Evolutionary conservation across 1,284 basidiomycete species (phyloP).

Genomic region (Caloboletus inedulis): DNA sequence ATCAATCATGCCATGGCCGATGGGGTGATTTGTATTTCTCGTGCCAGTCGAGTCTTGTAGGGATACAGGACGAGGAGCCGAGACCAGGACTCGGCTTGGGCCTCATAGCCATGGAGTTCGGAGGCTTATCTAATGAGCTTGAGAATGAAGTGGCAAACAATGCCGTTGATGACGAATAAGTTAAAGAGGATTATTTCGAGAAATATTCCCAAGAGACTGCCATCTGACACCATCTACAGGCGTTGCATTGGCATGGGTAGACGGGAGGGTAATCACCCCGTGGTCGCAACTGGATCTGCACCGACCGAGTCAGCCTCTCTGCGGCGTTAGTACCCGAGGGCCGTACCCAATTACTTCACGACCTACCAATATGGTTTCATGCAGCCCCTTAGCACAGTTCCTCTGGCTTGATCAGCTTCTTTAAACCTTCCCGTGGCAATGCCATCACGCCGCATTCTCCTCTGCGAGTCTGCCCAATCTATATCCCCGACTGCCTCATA

Average conservation of each 20-base stretch:
- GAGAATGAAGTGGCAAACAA: constrained; percentile 11
- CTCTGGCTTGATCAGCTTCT: constrained; percentile 26
- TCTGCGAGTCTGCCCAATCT: constrained; percentile 27
- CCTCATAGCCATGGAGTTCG: constrained; percentile 22
- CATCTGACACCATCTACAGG: constrained; percentile 20
- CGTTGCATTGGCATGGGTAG: constrained; percentile 4
- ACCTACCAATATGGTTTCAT: constrained; percentile 34
- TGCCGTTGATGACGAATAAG: constrained; percentile 7
- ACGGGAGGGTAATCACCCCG: constrained; percentile 17
- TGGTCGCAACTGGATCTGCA: constrained; percentile 27
- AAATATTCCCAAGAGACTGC: constrained; percentile 12
- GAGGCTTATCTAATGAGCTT: constrained; percentile 33
- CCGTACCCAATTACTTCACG: constrained; percentile 32
- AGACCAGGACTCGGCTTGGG: constrained; percentile 8
- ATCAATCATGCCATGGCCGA: no score
- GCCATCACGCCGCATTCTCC: constrained; percentile 34
- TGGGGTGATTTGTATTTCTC: no score
- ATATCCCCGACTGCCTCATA: constrained; percentile 31
- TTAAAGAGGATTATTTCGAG: constrained; percentile 19
- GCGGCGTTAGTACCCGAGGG: constrained; percentile 35
- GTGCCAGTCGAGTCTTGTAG: no score
- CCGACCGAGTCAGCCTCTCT: constrained; percentile 29
- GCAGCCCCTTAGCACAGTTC: constrained; percentile 31
- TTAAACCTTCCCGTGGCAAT: constrained; percentile 29
- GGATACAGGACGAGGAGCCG: constrained; percentile 14